These are phyloP conservation scores for Fusarium sarcochroum DNA, from an alignment of 2,329 filamentous ascomycete genomes.

Conservation along the genomic window DNA sequence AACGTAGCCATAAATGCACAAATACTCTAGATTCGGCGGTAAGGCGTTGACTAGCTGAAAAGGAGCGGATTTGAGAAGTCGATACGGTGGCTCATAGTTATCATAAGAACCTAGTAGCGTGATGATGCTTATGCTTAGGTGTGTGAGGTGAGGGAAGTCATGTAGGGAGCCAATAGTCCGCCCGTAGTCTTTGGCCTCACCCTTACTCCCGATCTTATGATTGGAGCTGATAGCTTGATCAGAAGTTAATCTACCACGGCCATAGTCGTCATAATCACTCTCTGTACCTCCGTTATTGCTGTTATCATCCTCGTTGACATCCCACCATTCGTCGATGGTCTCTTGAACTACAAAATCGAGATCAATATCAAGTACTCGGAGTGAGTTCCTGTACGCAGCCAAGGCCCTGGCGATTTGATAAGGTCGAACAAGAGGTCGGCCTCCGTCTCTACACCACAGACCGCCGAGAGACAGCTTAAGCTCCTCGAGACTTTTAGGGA, in stretches of 20 bases:
- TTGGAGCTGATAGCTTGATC: neutral
- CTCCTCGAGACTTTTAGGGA: neutral
- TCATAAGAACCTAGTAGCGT: neutral
- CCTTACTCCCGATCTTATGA: fast-evolving
- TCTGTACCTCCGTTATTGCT: fast-evolving
- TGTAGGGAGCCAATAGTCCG: neutral
- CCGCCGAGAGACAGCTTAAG: constrained; percentile 1
- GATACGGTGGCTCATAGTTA: fast-evolving
- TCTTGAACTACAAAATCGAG: neutral
- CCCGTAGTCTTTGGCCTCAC: neutral
- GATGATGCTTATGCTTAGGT: neutral
- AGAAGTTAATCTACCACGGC: neutral
- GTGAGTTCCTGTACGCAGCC: neutral
- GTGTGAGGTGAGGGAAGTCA: neutral
- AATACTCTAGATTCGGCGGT: neutral
- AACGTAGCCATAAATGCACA: neutral
- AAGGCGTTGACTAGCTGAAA: neutral
- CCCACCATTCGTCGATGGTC: too few relatives aligned
- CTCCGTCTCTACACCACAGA: fast-evolving
- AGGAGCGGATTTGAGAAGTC: neutral
- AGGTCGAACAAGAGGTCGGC: too few relatives aligned
- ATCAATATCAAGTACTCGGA: neutral
- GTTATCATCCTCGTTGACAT: too few relatives aligned
- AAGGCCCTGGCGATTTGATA: neutral
- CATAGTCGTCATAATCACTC: neutral